Percentiles rank a stretch among this genome's conserved stretches.
Evolutionary conservation across 139 green algal species (phyloP).

Genomic region (Volvox reticuliferus): DNA sequence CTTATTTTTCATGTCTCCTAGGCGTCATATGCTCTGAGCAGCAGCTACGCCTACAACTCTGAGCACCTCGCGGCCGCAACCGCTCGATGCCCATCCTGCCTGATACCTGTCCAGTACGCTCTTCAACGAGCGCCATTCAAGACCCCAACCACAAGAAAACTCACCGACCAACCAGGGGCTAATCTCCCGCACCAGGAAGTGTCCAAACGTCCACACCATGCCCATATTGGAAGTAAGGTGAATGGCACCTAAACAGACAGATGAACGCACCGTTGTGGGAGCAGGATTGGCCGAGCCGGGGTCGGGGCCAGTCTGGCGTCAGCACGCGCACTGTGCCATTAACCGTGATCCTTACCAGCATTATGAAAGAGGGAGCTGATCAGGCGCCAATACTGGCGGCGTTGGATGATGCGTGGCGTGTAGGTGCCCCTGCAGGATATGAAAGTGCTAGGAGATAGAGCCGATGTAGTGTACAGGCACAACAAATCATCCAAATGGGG

Average conservation of each 20-base stretch:
- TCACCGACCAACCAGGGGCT: constrained; percentile 27
- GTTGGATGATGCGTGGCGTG: constrained; percentile 18
- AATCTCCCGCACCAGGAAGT: constrained; percentile 41
- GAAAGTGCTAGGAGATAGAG: background rate
- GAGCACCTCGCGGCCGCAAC: too few species aligned
- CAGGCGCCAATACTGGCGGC: constrained; percentile 46
- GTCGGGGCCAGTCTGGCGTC: too few species aligned
- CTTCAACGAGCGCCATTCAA: background rate
- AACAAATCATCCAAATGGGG: too few species aligned
- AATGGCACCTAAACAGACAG: constrained; percentile 16
- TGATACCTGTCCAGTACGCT: background rate
- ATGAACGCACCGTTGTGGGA: too few species aligned
- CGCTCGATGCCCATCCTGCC: background rate
- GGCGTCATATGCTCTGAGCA: too few species aligned
- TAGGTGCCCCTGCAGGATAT: constrained; percentile 8
- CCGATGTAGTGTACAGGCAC: too few species aligned
- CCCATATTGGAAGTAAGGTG: constrained; percentile 41
- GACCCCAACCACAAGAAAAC: background rate
- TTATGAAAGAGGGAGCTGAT: constrained; percentile 32
- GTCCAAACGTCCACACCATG: constrained; percentile 29
- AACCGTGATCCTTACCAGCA: constrained; percentile 6
- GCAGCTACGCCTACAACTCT: too few species aligned
- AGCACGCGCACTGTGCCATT: too few species aligned
- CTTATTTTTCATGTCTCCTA: too few species aligned
- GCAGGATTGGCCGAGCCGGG: too few species aligned